Percentiles rank a stretch among this genome's conserved stretches.
phyloP scores from a whole-genome alignment of 495 filamentous ascomycete species.

The Coniosporium apollinis region DNA sequence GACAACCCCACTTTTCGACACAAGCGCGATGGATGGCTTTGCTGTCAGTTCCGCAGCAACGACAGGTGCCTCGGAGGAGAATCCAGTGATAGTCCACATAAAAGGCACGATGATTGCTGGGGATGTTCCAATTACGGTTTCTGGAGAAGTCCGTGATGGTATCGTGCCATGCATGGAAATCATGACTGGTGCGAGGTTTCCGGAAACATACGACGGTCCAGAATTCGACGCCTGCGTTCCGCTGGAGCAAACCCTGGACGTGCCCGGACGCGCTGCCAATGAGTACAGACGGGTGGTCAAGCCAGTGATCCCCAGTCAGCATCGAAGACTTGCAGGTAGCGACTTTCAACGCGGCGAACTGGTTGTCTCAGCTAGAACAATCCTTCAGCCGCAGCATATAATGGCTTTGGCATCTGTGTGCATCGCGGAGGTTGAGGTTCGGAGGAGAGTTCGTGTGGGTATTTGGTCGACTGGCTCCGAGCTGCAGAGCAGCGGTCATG shows the following conservation, averaged over 20 bases:
- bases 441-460: conserved; percentile 1
- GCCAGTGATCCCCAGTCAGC: conserved; percentile 2
- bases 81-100: background rate
- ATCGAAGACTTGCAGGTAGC: conserved; percentile 5
- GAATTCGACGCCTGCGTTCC: conserved; percentile 2
- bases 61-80: background rate
- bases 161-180: conserved; percentile 3
- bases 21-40: conserved; percentile 3
- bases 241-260: conserved; percentile 1
- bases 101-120: conserved; percentile 4
- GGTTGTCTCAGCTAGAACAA: conserved; percentile 1
- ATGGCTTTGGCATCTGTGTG: conserved; percentile 6
- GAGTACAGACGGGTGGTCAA: background rate
- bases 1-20: conserved; percentile 3
- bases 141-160: conserved; percentile 1
- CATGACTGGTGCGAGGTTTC: conserved; percentile 2
- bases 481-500: background rate
- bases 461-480: conserved; percentile 3
- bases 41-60: conserved; percentile 2
- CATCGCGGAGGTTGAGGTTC: background rate
- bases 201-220: background rate
- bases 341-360: conserved; percentile 2
- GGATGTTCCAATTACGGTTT: conserved; percentile 1
- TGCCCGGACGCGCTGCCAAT: background rate
- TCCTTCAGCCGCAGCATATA: conserved; percentile 1